phyloP scores from a whole-genome alignment of 129 eudicot species.

The Daucus carota region DH1_v3.0 NC_030386.2:21692001-21692500 shows the following conservation, averaged over 20 bases:
- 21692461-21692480: conserved; percentile 29
- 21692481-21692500: not conserved
- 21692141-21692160: conserved; percentile 72
- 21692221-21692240: conserved; percentile 55
- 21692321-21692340: not conserved
- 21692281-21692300: not conserved
- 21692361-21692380: conserved; percentile 55
- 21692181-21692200: conserved; percentile 80
- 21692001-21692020: not conserved
- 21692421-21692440: conserved; percentile 79
- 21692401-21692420: conserved; percentile 84
- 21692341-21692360: not conserved
- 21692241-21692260: conserved; percentile 90
- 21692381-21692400: conserved; percentile 92
- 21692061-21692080: conserved; percentile 68
- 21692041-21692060: conserved; percentile 69
- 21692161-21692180: conserved; percentile 81
- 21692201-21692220: conserved; percentile 63
- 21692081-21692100: conserved; percentile 87
- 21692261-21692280: conserved; percentile 95
- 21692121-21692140: conserved; percentile 65
- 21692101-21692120: conserved; percentile 63
- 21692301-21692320: not conserved
- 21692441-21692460: conserved; percentile 48
- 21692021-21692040: conserved; percentile 2